Conservation (phyloP, 345 rosid genomes). For the Anacardium occidentale region DNA sequence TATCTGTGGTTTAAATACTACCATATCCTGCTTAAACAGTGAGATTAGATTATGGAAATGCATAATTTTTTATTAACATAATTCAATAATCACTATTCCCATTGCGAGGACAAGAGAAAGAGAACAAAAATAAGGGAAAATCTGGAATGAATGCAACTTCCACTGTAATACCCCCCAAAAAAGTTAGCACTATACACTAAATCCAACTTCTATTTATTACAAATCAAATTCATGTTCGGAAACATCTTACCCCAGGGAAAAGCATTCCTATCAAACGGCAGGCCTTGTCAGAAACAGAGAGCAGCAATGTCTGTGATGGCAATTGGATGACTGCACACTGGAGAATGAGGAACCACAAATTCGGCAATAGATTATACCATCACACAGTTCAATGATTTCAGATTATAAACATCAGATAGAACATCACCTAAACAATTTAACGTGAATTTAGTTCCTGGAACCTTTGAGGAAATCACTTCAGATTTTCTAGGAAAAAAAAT, state of each 20-base stretch:
- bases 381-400: slow-evolving; percentile 2
- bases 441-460: slow-evolving; percentile 1
- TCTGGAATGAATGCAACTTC: not conserved
- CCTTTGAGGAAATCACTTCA: not conserved
- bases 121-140: not conserved
- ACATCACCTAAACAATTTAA: not conserved
- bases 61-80: not conserved
- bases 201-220: not conserved
- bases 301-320: slow-evolving; percentile 87
- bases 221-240: slow-evolving; percentile 12
- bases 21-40: slow-evolving; percentile 71
- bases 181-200: not conserved
- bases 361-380: slow-evolving; percentile 23
- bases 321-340: slow-evolving; percentile 98
- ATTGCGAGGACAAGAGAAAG: not conserved
- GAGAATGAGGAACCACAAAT: slow-evolving; percentile 11
- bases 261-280: slow-evolving; percentile 97
- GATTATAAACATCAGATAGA: slow-evolving; percentile 4
- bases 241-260: slow-evolving; percentile 83
- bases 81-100: not conserved
- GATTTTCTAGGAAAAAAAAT: too few relatives aligned
- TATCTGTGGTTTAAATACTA: slow-evolving; percentile 87
- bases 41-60: not conserved
- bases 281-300: slow-evolving; percentile 90
- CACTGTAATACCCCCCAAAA: not conserved